Evolutionary conservation across 2,329 filamentous ascomycete genomes (phyloP).

Genomic region (Nemania diffusa): DNA sequence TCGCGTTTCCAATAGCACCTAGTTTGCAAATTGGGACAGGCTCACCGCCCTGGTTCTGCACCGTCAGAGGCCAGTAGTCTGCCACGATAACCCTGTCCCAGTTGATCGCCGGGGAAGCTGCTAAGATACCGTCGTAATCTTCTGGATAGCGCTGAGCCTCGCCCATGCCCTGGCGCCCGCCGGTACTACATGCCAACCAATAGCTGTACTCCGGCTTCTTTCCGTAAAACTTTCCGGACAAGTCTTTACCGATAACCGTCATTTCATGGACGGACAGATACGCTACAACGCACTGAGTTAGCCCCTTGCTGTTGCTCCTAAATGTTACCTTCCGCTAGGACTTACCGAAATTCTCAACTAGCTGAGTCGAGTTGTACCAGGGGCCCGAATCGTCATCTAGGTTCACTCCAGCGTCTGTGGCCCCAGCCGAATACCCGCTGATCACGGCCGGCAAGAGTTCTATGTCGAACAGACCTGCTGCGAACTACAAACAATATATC

Average conservation of each 20-base stretch:
- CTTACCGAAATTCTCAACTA: slow-evolving; percentile 49
- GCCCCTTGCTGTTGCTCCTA: neutral
- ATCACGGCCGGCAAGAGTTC: slow-evolving; percentile 36
- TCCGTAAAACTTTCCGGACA: slow-evolving; percentile 61
- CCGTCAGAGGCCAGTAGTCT: slow-evolving; percentile 53
- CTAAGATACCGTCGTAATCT: slow-evolving; percentile 65
- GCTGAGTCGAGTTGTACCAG: slow-evolving; percentile 38
- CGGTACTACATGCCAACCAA: slow-evolving; percentile 65
- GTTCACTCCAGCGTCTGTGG: slow-evolving; percentile 39
- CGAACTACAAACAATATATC: slow-evolving; percentile 28
- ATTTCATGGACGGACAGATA: slow-evolving; percentile 57
- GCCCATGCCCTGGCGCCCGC: slow-evolving; percentile 64
- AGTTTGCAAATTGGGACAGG: slow-evolving; percentile 38
- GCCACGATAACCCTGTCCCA: slow-evolving; percentile 35
- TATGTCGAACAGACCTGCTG: slow-evolving; percentile 35
- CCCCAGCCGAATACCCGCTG: slow-evolving; percentile 38
- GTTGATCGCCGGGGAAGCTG: slow-evolving; percentile 51
- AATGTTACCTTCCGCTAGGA: neutral
- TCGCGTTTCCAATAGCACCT: slow-evolving; percentile 52
- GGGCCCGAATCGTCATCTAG: slow-evolving; percentile 34
- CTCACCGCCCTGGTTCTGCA: slow-evolving; percentile 47
- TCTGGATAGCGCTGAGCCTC: slow-evolving; percentile 62
- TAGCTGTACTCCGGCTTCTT: slow-evolving; percentile 58
- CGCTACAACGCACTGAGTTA: slow-evolving; percentile 33
- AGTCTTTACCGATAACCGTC: slow-evolving; percentile 59